Evolutionary conservation across 768 basidiomycete species (phyloP), one percentile per base, ranked within the genome.

Genomic region (Suillus bovinus): DNA sequence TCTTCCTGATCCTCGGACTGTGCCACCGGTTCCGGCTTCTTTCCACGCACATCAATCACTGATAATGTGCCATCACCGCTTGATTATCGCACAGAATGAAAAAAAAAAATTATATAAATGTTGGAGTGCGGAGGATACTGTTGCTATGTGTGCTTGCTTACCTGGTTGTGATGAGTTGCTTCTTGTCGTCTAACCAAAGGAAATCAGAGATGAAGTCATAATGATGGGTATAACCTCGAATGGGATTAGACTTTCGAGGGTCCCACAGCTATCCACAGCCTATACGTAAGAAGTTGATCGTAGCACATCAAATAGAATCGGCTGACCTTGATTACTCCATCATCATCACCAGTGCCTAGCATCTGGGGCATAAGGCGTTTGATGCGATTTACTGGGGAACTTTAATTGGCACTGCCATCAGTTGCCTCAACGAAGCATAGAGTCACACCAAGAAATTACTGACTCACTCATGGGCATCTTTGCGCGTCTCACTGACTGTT

Each of bases 1-100:
- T 98, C 96, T 69, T 97, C 96, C 72, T 98, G 96, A 77, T 96
- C 93, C 71, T 96, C 95, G 17, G 94, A 96, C 59, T 94, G 90
- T 1, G 89, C 89, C 62, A 91, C 76, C 1, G 93, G 92, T 56
- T 89, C 84, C 14, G 81, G 64, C 68, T 91, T 92, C 67, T 88
- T 94, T 20, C 91, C 87, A 62, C 95, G 86, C 29, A 96, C 85
- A 68, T 98, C 96, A 71, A 96, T 87, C 47, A 96, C 94, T 22
- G 94, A 96, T 54, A 98, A 78, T 16, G 94, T 94, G 3, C 94
- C 95, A 74, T 98, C 96, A 42, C 93, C 96, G 66, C 96, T 98
- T 65, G 36, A 27, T 55, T 38, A 58, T 29, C 47, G 29, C 60
- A 47, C 34, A 34, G 44, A 9, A 31, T 16, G 41, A 66, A 47